phyloP scores from a whole-genome alignment of 768 basidiomycete genomes.

The Pisolithus sp. region DNA sequence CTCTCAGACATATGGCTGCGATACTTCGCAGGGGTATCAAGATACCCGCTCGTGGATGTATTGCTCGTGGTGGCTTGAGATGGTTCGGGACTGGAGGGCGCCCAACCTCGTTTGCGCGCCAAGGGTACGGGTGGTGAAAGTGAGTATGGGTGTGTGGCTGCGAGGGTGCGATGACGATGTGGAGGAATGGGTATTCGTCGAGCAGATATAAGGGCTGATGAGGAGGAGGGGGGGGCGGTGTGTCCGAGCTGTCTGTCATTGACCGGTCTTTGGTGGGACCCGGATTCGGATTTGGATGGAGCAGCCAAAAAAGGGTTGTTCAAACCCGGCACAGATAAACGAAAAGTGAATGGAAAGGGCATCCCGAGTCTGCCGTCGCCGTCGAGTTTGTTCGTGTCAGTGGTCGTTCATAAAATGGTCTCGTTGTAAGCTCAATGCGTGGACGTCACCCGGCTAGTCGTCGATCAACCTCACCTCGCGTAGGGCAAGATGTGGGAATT shows the following conservation, averaged over 20 bases:
- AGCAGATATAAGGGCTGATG: conserved; percentile 5
- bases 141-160: not conserved
- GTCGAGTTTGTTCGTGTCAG: not conserved
- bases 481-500: too few relatives aligned
- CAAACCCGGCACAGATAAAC: conserved; percentile 55
- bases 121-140: conserved; percentile 34
- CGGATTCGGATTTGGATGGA: conserved; percentile 1
- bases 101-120: conserved; percentile 67
- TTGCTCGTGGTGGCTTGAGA: conserved; percentile 47
- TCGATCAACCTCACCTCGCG: too few relatives aligned
- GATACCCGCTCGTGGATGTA: conserved; percentile 54
- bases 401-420: too few relatives aligned
- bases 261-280: conserved; percentile 20
- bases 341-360: conserved; percentile 71
- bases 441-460: too few relatives aligned
- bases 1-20: conserved; percentile 29
- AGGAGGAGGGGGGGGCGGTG: not conserved
- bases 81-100: conserved; percentile 52
- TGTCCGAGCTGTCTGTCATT: conserved; percentile 12
- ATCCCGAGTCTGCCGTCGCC: conserved; percentile 30
- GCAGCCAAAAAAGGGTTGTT: conserved; percentile 53
- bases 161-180: conserved; percentile 19
- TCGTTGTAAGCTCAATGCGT: too few relatives aligned
- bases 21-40: conserved; percentile 65
- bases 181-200: conserved; percentile 13